Evolutionary conservation across 106 monocot genomes (phyloP), one percentile per base, ranked within the genome.

Genomic region (Posidonia australis): DNA sequence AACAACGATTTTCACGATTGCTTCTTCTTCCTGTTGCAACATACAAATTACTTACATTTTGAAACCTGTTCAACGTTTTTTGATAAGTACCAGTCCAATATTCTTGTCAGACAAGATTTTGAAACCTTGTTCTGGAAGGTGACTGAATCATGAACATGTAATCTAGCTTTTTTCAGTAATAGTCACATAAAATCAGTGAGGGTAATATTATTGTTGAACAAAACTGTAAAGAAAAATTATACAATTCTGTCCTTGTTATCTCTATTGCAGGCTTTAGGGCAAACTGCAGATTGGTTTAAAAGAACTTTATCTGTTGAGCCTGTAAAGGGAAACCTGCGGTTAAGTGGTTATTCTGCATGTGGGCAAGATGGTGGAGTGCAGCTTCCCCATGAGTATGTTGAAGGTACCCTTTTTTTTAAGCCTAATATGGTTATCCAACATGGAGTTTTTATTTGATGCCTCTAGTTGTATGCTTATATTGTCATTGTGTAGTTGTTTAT

Each of bases 281-380:
- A 96, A 65, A 96, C 96, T 48, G 90, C 84, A 54, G 80, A 83
- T 67, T 96, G 96, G 96, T 96, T 96, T 75, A 83, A 77, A 47
- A 84, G 67, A 79, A 79, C 87, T 51, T 68, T 96, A 52, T 79
- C 90, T 31, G 96, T 96, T 46, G 96, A 96, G 63, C 96, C 84
- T 46, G 96, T 96, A 43, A 90, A 86, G 77, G 96, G 90, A 20
- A 90, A 96, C 76, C 70, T 96, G 76, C 67, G 90, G 17, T 74
- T 96, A 72, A 96, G 96, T 74, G 96, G 96, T 19, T 96, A 96
- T 72, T 96, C 96, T 72, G 96, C 96, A 27, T 96, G 96, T 78
- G 96, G 96, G 41, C 96, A 96, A 62, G 96, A 96, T 82, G 96
- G 96, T 63, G 96, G 96, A 4, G 96, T 96, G 24, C 96, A 96